Evolutionary conservation across 441 rosid species (phyloP), one percentile per base, ranked within the genome.

Genomic region (Pelargonium australe): DNA sequence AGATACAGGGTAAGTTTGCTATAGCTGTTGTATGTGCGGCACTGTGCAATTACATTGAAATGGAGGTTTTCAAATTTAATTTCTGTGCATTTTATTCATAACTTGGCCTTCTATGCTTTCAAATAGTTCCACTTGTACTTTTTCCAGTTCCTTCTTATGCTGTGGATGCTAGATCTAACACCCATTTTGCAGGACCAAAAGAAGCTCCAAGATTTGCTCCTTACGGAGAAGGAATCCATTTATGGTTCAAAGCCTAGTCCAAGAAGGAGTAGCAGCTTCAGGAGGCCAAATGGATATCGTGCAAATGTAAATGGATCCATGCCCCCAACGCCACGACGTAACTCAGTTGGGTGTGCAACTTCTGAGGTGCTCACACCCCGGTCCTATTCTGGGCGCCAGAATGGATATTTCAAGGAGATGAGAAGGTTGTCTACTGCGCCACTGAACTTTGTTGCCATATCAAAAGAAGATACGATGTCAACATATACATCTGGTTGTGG

Each of bases 181-280:
- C 47, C 37, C n/a, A 8, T 72, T 75, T 70, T 45, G 61, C 78
- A 95, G 98, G 96, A 92, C 82, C 97, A 95, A 77, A 95, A 95
- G 87, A 95, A 95, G 85, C 83, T 90, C 72, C 99, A 88, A 76
- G 98, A 95, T 89, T 86, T 90, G 69, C 79, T 89, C 53, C 78
- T 89, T 66, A 87, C 85, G 0, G 95, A 87, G 82, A 92, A 88
- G 81, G 98, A 92, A 87, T 71, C 89, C 47, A 85, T 87, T n/a
- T 95, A 95, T 72, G 98, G 99, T 57, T 92, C 98, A 64, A 92
- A 84, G 78, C 97, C 98, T 7, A 90, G 92, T 80, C 96, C 98
- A 28, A 80, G 97, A 83, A 92, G 81, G 84, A 80, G 80, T 67
- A 88, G 76, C 80, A 90, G 98, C 79, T 90, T 89, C 69, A 85